Base-by-base conservation (phyloP, 208 protist species). In the Acanthamoeba royreba region DNA sequence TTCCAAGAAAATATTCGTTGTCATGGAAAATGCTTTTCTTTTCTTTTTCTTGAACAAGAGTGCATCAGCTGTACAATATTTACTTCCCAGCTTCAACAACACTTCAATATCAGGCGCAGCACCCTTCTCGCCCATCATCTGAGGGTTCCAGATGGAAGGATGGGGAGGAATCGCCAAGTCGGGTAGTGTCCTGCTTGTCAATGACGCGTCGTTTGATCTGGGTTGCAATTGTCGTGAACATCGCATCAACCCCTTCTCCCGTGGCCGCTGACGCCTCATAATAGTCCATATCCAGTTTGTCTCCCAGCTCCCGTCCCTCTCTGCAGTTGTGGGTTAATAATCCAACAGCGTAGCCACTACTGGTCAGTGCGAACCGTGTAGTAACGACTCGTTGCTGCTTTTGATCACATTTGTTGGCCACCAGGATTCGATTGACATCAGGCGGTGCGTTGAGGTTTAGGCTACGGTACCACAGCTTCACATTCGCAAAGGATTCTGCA, bases 121-220 rank as follows among this genome's bases (percentile, higher is more conserved):
- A 81, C 17, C 69, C 69, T 49, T 81, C 69, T 31, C 69, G 69
- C 4, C 69, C 69, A 47, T 81, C 69, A 19, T 81, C 69, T 25
- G 69, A 81, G n/a, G n/a, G n/a, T 31, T 81, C 40, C 9, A 81
- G 69, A 17, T 35, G 40, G n/a, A 81, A 81, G 8, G 69, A 81
- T 35, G 38, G 33, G 11, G 69, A 81, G 11, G 69, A 81, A 38
- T 81, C 69, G 25, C 25, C 69, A 3, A 81, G 19, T 28, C 49
- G 40, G 35, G 9, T 46, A 1, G 9, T 81, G 15, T 13, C 15
- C 17, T 81, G 28, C 22, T 89, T 89, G 47, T 89, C 81, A 25
- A 89, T 66, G 35, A 89, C 47, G 4, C 81, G 42, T 89, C 81
- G 45, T 31, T 89, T 89, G 81, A 89, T 25, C 47, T 89, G 81